A percentile compares a stretch with the other conserved stretches of the same genome.
phyloP scores from a whole-genome alignment of 495 filamentous ascomycete genomes.

The Penicillium egyptiacum region DNA sequence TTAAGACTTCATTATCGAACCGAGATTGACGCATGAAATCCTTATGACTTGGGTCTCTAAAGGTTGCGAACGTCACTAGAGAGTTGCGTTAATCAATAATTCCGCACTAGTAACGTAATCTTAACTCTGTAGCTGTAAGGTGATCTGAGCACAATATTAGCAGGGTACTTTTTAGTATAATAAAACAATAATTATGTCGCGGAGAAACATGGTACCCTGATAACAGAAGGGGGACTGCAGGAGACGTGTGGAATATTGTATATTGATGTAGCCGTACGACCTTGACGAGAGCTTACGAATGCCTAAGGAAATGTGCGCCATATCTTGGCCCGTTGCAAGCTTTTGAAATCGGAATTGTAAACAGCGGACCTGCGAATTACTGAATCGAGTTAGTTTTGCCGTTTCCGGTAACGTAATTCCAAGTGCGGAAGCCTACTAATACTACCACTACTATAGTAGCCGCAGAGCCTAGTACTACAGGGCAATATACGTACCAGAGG shows the following conservation, averaged over 20 bases:
- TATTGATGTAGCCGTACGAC: not conserved
- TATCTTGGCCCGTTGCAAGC: not conserved
- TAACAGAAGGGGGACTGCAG: not conserved
- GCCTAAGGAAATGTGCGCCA: not conserved
- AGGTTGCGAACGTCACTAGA: not conserved
- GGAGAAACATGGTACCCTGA: not conserved
- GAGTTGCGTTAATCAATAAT: not conserved
- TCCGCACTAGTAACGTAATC: not conserved
- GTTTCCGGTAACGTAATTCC: no score
- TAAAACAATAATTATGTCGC: not conserved
- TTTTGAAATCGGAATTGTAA: no score
- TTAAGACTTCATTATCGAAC: not conserved
- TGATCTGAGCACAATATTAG: no score
- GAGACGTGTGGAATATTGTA: not conserved
- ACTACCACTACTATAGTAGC: no score
- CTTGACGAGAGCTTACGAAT: not conserved
- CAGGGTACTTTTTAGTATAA: not conserved
- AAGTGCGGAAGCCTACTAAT: no score
- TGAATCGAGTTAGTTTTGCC: no score
- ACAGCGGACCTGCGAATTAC: no score
- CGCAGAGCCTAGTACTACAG: no score
- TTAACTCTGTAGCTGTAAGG: not conserved
- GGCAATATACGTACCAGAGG: no score
- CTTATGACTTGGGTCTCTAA: not conserved
- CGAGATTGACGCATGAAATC: not conserved